Evolutionary conservation across 495 filamentous ascomycete species (phyloP).

Genomic region (Penicillium crystallinum): DNA sequence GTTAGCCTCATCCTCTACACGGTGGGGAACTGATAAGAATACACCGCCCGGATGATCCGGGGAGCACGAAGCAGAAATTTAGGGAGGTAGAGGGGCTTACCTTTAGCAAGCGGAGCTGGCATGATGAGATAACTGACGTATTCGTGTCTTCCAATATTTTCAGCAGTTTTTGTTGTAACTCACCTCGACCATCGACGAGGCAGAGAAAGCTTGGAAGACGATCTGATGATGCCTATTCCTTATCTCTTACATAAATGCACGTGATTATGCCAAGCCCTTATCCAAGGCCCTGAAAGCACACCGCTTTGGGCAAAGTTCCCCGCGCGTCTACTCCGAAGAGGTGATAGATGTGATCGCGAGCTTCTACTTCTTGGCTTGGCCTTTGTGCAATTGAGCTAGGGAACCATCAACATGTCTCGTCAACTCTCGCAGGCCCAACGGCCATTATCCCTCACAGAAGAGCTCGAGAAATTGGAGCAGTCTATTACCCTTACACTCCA

Average conservation of each 20-base stretch:
- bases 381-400: background rate
- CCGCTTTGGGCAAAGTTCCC: conserved; percentile 31
- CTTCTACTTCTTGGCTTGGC: background rate
- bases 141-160: conserved; percentile 1
- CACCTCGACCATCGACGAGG: background rate
- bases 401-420: conserved; percentile 41
- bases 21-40: conserved; percentile 35
- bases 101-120: conserved; percentile 52
- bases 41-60: conserved; percentile 25
- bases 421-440: conserved; percentile 51
- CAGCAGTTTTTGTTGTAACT: background rate
- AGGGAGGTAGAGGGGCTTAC: conserved; percentile 24
- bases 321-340: conserved; percentile 17
- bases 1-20: conserved; percentile 6
- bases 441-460: conserved; percentile 79
- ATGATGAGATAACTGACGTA: conserved; percentile 22
- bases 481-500: conserved; percentile 94
- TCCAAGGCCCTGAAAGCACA: conserved; percentile 32
- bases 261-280: conserved; percentile 34
- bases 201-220: background rate
- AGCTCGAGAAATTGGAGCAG: conserved; percentile 94
- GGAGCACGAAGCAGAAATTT: conserved; percentile 1
- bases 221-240: conserved; percentile 16
- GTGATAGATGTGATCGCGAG: conserved; percentile 1
- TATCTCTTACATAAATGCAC: conserved; percentile 21